Evolutionary conservation across 2,329 filamentous ascomycete species (phyloP), one percentile per base, ranked within the genome.

Genomic region (Colletotrichum karsti): DNA sequence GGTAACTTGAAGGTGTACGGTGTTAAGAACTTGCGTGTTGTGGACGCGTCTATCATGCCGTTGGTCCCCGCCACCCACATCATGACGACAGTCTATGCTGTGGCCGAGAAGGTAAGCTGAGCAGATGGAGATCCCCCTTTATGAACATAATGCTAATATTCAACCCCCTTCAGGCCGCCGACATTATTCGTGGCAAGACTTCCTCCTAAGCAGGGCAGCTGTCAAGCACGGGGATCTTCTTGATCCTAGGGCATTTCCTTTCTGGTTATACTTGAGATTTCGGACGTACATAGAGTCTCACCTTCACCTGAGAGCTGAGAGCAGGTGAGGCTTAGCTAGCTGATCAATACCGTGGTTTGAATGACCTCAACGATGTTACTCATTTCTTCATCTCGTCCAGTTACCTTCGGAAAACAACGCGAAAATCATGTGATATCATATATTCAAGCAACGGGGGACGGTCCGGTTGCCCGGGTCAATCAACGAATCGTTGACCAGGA

Each of bases 81-180:
- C 7, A 75, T 76, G 50, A 74, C 76, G 1, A 80, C 79, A 0
- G 73, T 80, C 1, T 81, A 80, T 50, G 78, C 78, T 10, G 77
- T 81, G 20, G 79, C 79, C 0, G 76, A 78, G 61, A 76, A 73
- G 35, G 76, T 69, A 50, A 54, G 65, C 12, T 7, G 13, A 4
- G 12, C 12, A 22, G 3, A 9, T 8, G 12, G 7, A 7, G 15
- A 15, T 26, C 2, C 2, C 24, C n/a, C 12, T 1, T 30, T 13
- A 13, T 30, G 0, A 3, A 37, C 7, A 4, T 5, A 6, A 26
- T 9, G 7, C 59, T 63, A 26, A 67, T 26, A 9, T 2, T 18
- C 7, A 18, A n/a, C 4, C 2, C 12, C 22, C 9, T 18, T 6
- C n/a, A 67, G 64, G 59, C 59, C 1, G 64, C 64, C 6, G 64